Conservation (phyloP, 192 early-diverging fungal species). For the Spizellomyces sp. region DNA sequence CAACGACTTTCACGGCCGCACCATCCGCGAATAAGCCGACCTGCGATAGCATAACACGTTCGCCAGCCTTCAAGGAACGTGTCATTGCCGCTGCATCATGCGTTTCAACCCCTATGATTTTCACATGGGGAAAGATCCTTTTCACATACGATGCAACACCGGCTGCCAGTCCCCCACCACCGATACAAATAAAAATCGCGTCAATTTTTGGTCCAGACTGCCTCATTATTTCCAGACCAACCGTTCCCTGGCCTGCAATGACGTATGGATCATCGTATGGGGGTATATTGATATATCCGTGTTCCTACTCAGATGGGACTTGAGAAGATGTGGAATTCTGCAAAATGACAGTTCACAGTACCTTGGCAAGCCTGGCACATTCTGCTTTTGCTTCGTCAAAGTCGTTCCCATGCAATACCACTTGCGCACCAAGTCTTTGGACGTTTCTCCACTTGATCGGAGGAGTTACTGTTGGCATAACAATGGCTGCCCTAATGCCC, state of each 20-base stretch:
- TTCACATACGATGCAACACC: constrained; percentile 95
- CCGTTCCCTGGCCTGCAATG: constrained; percentile 99
- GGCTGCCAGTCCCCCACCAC: constrained; percentile 91
- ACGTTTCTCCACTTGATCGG: constrained; percentile 92
- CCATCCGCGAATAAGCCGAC: constrained; percentile 98
- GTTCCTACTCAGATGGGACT: constrained; percentile 24
- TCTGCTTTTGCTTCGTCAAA: constrained; percentile 95
- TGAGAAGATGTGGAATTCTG: neutral
- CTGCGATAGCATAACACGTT: constrained; percentile 69
- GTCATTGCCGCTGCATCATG: constrained; percentile 89
- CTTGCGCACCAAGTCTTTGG: constrained; percentile 83
- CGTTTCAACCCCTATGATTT: constrained; percentile 92
- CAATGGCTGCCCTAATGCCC: constrained; percentile 92
- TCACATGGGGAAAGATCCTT: constrained; percentile 82
- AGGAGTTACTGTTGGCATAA: constrained; percentile 88
- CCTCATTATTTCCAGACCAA: constrained; percentile 76
- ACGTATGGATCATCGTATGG: constrained; percentile 98
- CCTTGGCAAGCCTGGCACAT: constrained; percentile 68
- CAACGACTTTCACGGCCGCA: constrained; percentile 90
- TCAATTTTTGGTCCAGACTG: constrained; percentile 67
- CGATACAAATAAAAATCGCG: constrained; percentile 90
- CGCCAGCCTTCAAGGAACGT: constrained; percentile 65
- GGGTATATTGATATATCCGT: constrained; percentile 88
- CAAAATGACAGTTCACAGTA: constrained; percentile 22
- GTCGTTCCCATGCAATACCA: constrained; percentile 86